phyloP scores from a whole-genome alignment of 495 filamentous ascomycete genomes.

The Penicillium odoratum region DNA sequence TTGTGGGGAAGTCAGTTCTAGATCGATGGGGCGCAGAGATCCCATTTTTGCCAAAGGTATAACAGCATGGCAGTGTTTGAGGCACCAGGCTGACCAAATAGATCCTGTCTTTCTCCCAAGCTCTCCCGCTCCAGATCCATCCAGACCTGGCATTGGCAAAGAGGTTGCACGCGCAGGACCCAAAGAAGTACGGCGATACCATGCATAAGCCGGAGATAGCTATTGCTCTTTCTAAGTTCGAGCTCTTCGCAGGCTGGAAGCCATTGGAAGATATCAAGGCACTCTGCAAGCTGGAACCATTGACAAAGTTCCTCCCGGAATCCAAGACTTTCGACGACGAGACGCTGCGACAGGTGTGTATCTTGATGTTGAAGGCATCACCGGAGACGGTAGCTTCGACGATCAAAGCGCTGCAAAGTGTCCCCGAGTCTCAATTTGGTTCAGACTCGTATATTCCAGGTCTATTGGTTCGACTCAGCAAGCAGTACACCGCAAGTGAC shows the following conservation, averaged over 20 bases:
- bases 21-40: constrained; percentile 66
- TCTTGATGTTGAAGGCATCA: constrained; percentile 54
- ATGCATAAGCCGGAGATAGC: constrained; percentile 88
- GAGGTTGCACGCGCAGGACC: constrained; percentile 62
- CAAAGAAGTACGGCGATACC: constrained; percentile 64
- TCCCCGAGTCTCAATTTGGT: constrained; percentile 52
- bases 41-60: constrained; percentile 73
- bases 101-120: constrained; percentile 76
- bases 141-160: constrained; percentile 66
- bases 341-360: constrained; percentile 59
- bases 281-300: constrained; percentile 56
- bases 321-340: constrained; percentile 56
- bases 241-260: constrained; percentile 78
- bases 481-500: constrained; percentile 58
- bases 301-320: constrained; percentile 54
- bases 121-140: constrained; percentile 79
- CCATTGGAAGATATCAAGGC: constrained; percentile 58
- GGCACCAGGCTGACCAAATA: constrained; percentile 17
- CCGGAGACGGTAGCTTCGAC: constrained; percentile 51
- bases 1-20: constrained; percentile 64
- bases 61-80: not conserved
- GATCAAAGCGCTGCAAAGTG: constrained; percentile 48
- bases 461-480: constrained; percentile 61
- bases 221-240: constrained; percentile 71
- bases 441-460: constrained; percentile 58